Conservation (phyloP, 2,329 filamentous ascomycete species). For the Colletotrichum navitas region DNA sequence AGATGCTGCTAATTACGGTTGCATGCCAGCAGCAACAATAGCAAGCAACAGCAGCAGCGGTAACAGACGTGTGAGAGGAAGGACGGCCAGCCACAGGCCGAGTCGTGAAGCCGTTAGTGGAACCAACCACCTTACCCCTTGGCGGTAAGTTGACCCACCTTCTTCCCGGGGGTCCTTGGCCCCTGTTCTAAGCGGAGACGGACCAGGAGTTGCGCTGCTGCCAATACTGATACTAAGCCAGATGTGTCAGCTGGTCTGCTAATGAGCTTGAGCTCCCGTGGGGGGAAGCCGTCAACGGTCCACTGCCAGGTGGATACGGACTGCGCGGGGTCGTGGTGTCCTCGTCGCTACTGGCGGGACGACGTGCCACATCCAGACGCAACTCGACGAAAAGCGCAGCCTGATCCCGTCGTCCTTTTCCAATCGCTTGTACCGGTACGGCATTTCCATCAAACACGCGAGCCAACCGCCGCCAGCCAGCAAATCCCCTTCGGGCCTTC, state of each 20-base stretch:
- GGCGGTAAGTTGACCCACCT: conserved; percentile 20
- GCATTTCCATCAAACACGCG: conserved; percentile 23
- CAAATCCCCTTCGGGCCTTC: conserved; percentile 32
- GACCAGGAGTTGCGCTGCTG: conserved; percentile 12
- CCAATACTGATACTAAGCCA: conserved; percentile 8
- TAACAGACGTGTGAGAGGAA: conserved; percentile 4
- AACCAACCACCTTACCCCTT: conserved; percentile 9
- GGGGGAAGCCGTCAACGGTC: conserved; percentile 11
- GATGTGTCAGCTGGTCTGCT: conserved; percentile 24
- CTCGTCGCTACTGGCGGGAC: conserved; percentile 25
- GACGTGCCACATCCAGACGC: conserved; percentile 18
- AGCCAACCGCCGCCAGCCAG: conserved; percentile 21
- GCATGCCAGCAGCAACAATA: conserved; percentile 9
- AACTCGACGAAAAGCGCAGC: conserved; percentile 23
- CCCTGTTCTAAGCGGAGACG: conserved; percentile 2
- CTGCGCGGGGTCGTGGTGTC: conserved; percentile 16
- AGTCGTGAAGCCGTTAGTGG: conserved; percentile 11
- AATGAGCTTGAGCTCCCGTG: conserved; percentile 30
- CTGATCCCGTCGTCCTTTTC: conserved; percentile 19
- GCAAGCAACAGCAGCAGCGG: background rate
- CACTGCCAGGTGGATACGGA: conserved; percentile 28
- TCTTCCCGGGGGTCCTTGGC: conserved; percentile 16
- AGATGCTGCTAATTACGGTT: conserved; percentile 17
- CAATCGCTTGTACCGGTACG: conserved; percentile 34
- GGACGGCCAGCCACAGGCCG: background rate